Percentiles rank a stretch among this genome's conserved stretches.
These are phyloP conservation scores for Amanita pseudoporphyria DNA, from an alignment of 768 basidiomycete genomes.

Conservation along the genomic window DNA sequence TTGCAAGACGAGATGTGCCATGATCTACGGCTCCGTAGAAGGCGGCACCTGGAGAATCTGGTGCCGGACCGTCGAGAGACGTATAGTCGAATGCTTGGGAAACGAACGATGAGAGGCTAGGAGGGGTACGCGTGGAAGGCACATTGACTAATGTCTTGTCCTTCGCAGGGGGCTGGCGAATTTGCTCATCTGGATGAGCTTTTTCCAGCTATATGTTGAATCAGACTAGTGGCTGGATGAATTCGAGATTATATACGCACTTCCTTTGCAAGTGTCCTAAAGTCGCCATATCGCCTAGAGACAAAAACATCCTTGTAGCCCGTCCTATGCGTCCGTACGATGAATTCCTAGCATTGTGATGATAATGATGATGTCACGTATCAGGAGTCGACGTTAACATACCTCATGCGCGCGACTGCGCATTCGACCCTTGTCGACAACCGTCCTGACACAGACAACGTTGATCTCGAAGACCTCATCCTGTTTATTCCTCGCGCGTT, in stretches of 20 bases:
- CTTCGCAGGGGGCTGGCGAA: slow-evolving; percentile 80
- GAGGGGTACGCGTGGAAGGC: slow-evolving; percentile 23
- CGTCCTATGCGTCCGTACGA: slow-evolving; percentile 77
- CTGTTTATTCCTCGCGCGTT: slow-evolving; percentile 41
- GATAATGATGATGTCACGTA: neutral
- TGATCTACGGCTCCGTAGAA: slow-evolving; percentile 7
- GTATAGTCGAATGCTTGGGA: slow-evolving; percentile 11
- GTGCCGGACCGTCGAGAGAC: neutral
- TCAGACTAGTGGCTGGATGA: slow-evolving; percentile 8
- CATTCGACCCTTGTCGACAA: slow-evolving; percentile 77
- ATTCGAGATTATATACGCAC: slow-evolving; percentile 26
- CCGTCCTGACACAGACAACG: slow-evolving; percentile 77
- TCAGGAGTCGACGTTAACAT: slow-evolving; percentile 17
- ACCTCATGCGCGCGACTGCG: slow-evolving; percentile 85
- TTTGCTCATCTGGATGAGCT: slow-evolving; percentile 73
- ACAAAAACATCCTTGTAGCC: slow-evolving; percentile 74
- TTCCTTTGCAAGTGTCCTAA: slow-evolving; percentile 79
- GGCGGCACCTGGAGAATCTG: slow-evolving; percentile 7
- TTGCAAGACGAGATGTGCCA: slow-evolving; percentile 45
- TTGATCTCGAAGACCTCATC: slow-evolving; percentile 80
- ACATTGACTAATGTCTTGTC: slow-evolving; percentile 66
- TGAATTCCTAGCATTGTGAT: slow-evolving; percentile 65
- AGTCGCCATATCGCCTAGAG: slow-evolving; percentile 91
- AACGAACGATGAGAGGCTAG: slow-evolving; percentile 13
- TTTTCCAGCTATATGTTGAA: slow-evolving; percentile 58